Evolutionary conservation across 108 stramenopile species (phyloP).

Genomic region (Fragilariopsis cylindrus): DNA sequence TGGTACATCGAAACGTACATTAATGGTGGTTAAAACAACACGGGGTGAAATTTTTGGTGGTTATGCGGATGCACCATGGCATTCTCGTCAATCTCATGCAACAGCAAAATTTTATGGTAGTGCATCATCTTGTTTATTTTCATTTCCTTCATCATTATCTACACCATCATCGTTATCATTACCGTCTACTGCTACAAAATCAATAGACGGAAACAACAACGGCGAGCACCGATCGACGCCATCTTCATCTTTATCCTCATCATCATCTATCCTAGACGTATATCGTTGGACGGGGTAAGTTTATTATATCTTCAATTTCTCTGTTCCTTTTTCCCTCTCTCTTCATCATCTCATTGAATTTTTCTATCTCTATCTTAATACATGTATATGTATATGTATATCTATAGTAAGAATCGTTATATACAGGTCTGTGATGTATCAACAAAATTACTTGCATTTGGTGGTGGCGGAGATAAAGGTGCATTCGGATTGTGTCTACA

Average conservation of each 20-base stretch:
- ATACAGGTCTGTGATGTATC: slow-evolving; percentile 76
- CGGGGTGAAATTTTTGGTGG: slow-evolving; percentile 72
- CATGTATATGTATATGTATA: no score
- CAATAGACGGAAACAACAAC: no score
- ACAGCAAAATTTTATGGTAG: slow-evolving; percentile 68
- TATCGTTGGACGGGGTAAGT: slow-evolving; percentile 77
- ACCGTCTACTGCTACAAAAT: no score
- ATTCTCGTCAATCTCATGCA: slow-evolving; percentile 22
- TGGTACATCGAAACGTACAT: slow-evolving; percentile 49
- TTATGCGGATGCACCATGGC: slow-evolving; percentile 80
- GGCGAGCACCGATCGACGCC: background rate
- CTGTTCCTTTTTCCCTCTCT: no score
- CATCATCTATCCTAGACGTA: slow-evolving; percentile 21
- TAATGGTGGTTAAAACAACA: slow-evolving; percentile 76
- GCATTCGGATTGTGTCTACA: slow-evolving; percentile 86
- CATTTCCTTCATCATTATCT: background rate
- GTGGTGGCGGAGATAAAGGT: slow-evolving; percentile 85
- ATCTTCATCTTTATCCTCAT: background rate
- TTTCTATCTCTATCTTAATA: no score
- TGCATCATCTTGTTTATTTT: slow-evolving; percentile 61
- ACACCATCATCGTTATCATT: background rate
- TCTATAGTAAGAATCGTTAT: slow-evolving; percentile 58
- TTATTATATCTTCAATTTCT: no score
- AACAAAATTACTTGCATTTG: slow-evolving; percentile 74
- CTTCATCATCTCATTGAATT: no score